Conservation (phyloP, 2,329 filamentous ascomycete species). For the Aspergillus japonicus region DNA sequence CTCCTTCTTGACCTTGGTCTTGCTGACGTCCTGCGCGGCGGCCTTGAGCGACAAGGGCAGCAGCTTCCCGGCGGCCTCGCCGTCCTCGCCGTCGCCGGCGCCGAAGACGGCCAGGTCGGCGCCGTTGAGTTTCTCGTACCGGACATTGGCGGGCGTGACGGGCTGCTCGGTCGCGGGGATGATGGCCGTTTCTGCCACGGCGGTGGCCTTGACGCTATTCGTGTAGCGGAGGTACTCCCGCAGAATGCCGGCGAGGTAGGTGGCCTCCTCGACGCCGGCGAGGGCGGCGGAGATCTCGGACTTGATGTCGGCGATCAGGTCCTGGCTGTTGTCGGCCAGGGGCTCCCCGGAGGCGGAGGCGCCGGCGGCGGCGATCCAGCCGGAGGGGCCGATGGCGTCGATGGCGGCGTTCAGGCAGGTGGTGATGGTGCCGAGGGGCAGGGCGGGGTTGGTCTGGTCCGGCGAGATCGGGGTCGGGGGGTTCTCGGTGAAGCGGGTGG, state of each 20-base stretch:
- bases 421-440: slow-evolving; percentile 41
- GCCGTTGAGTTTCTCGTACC: slow-evolving; percentile 40
- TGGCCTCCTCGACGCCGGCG: slow-evolving; percentile 49
- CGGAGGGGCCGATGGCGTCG: slow-evolving; percentile 49
- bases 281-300: slow-evolving; percentile 50
- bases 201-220: slow-evolving; percentile 25
- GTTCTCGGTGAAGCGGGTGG: slow-evolving; percentile 43
- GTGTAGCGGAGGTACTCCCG: slow-evolving; percentile 47
- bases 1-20: slow-evolving; percentile 56
- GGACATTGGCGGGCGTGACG: slow-evolving; percentile 20
- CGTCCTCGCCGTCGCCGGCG: slow-evolving; percentile 30
- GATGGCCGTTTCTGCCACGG: background rate
- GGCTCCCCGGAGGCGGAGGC: slow-evolving; percentile 6
- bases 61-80: slow-evolving; percentile 43
- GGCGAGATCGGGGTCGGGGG: slow-evolving; percentile 37
- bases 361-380: slow-evolving; percentile 46
- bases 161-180: background rate
- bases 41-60: slow-evolving; percentile 73
- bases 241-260: slow-evolving; percentile 48
- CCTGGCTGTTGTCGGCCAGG: slow-evolving; percentile 39
- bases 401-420: slow-evolving; percentile 46
- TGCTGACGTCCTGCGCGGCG: slow-evolving; percentile 44
- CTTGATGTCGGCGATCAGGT: slow-evolving; percentile 49
- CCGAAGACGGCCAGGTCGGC: slow-evolving; percentile 38
- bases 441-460: slow-evolving; percentile 36